These are phyloP conservation scores for Macroventuria anomochaeta DNA, from an alignment of 2,329 filamentous ascomycete genomes.

Conservation along the genomic window DNA sequence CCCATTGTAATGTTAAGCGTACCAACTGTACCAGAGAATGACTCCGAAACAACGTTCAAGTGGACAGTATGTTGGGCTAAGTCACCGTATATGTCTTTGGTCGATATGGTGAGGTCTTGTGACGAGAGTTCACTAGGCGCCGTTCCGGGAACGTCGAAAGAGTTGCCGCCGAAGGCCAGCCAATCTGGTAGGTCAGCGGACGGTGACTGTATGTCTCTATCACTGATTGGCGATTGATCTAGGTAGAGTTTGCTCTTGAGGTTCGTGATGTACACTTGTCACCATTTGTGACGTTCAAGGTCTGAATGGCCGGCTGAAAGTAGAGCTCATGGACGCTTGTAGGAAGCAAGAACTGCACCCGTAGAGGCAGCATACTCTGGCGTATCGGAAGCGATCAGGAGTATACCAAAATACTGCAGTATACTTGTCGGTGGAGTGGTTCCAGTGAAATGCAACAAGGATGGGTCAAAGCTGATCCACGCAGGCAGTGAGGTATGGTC, in stretches of 20 bases:
- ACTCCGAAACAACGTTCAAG: slow-evolving; percentile 50
- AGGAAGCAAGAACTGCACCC: slow-evolving; percentile 71
- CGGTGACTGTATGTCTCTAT: slow-evolving; percentile 60
- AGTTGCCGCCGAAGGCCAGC: slow-evolving; percentile 69
- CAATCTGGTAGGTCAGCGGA: slow-evolving; percentile 68
- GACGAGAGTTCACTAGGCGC: slow-evolving; percentile 65
- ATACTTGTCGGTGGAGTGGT: slow-evolving; percentile 69
- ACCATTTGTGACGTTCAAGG: slow-evolving; percentile 43
- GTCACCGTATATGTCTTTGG: slow-evolving; percentile 66
- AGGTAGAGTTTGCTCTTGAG: slow-evolving; percentile 44
- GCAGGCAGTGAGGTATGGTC: slow-evolving; percentile 84
- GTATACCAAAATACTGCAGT: slow-evolving; percentile 74
- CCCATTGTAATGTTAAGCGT: slow-evolving; percentile 59
- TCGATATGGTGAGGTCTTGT: slow-evolving; percentile 67
- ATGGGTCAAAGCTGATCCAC: slow-evolving; percentile 78
- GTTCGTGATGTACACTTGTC: slow-evolving; percentile 37
- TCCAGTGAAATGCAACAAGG: slow-evolving; percentile 71
- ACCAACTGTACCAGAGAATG: slow-evolving; percentile 54
- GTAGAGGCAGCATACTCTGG: slow-evolving; percentile 75
- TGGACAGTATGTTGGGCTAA: slow-evolving; percentile 63
- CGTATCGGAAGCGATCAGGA: slow-evolving; percentile 79
- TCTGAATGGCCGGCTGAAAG: slow-evolving; percentile 59
- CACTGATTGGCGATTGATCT: slow-evolving; percentile 52
- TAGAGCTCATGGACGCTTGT: slow-evolving; percentile 74
- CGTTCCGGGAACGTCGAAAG: slow-evolving; percentile 69